A percentile compares a stretch with the other conserved stretches of the same genome.
These are phyloP conservation scores for Aureobasidium sp. DNA, from an alignment of 2,329 filamentous ascomycete species.

Conservation along the genomic window DNA sequence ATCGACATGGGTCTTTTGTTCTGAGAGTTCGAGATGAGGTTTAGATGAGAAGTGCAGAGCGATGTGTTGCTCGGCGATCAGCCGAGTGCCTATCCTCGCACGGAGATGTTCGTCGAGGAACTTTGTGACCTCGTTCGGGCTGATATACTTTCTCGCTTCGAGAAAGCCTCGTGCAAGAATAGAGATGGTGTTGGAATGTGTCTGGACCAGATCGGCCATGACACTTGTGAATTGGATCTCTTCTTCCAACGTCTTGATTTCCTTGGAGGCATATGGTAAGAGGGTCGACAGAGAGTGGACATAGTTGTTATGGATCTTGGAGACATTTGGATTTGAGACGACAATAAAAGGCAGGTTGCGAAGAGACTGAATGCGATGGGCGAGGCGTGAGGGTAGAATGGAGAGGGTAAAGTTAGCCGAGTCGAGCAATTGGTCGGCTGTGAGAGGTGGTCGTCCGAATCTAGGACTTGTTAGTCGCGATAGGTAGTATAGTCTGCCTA, in stretches of 20 bases:
- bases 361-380: conserved; percentile 86
- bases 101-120: conserved; percentile 93
- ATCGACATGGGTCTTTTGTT: conserved; percentile 31
- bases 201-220: conserved; percentile 90
- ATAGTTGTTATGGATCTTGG: conserved; percentile 93
- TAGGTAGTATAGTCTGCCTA: neutral
- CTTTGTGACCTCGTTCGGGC: conserved; percentile 69
- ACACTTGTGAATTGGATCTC: conserved; percentile 88
- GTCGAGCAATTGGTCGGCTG: conserved; percentile 68
- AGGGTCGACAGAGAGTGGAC: conserved; percentile 86
- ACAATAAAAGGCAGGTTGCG: conserved; percentile 95
- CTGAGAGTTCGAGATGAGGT: conserved; percentile 56
- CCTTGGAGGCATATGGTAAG: conserved; percentile 70
- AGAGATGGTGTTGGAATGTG: conserved; percentile 90
- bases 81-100: conserved; percentile 83
- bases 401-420: conserved; percentile 95
- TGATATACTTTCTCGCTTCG: conserved; percentile 87
- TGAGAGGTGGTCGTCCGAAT: conserved; percentile 77
- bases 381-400: conserved; percentile 83
- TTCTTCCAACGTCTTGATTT: conserved; percentile 71
- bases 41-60: conserved; percentile 73
- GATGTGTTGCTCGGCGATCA: conserved; percentile 95
- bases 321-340: conserved; percentile 93
- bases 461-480: conserved; percentile 29
- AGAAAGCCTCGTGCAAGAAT: conserved; percentile 87